A percentile compares a stretch with the other conserved stretches of the same genome.
Evolutionary conservation across 2,329 filamentous ascomycete species (phyloP).

Genomic region (Cytospora leucostoma): DNA sequence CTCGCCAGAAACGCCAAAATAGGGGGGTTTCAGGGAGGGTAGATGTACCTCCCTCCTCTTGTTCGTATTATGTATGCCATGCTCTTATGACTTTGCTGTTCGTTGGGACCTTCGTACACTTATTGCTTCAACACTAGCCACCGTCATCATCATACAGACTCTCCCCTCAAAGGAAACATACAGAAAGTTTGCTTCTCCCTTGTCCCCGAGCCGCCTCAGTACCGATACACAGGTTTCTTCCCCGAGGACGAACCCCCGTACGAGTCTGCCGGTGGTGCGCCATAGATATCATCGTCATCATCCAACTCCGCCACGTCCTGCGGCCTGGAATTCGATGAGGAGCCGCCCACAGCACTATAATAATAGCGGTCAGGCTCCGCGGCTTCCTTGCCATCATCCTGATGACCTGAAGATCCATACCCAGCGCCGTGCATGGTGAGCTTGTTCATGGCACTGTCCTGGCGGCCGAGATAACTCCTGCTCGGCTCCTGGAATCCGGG

Average conservation of each 20-base stretch:
- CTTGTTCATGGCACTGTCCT: conserved; percentile 46
- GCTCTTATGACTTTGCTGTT: too few relatives aligned
- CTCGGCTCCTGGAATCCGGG: conserved; percentile 39
- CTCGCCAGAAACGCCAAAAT: too few relatives aligned
- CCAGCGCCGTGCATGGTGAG: conserved; percentile 45
- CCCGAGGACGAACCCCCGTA: conserved; percentile 16
- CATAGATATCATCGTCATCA: conserved; percentile 25
- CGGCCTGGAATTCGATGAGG: conserved; percentile 6
- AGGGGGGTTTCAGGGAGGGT: too few relatives aligned
- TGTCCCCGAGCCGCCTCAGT: conserved; percentile 23
- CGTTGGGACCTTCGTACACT: too few relatives aligned
- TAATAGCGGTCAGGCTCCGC: neutral
- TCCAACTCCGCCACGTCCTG: conserved; percentile 19
- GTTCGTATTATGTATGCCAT: too few relatives aligned
- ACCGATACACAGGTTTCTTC: conserved; percentile 30
- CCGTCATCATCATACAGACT: neutral
- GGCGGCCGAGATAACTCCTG: conserved; percentile 40
- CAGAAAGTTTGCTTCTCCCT: neutral
- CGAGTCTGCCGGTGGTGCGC: neutral
- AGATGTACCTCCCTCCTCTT: too few relatives aligned
- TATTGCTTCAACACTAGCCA: neutral
- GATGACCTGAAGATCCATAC: conserved; percentile 5
- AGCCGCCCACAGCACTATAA: neutral
- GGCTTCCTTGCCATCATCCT: conserved; percentile 8
- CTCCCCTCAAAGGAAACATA: neutral